phyloP scores from a whole-genome alignment of 2,329 filamentous ascomycete genomes.

The Colletotrichum gigasporum region DNA sequence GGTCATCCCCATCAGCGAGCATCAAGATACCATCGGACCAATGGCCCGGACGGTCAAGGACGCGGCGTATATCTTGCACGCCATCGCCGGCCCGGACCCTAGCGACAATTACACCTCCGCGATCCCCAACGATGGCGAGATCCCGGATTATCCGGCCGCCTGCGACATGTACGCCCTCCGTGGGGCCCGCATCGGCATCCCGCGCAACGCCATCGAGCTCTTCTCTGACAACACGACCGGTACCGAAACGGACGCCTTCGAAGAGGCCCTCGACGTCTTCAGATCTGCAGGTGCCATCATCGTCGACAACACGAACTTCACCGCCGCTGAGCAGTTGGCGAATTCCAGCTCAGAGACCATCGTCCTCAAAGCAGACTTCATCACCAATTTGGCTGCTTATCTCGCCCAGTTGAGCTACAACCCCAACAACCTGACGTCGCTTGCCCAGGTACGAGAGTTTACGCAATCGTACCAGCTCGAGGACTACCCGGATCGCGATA shows the following conservation, averaged over 20 bases:
- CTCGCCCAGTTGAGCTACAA: constrained; percentile 65
- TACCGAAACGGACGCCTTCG: constrained; percentile 57
- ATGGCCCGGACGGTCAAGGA: constrained; percentile 72
- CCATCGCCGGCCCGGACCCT: constrained; percentile 68
- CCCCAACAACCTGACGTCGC: constrained; percentile 59
- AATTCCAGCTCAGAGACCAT: constrained; percentile 35
- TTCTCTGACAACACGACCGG: constrained; percentile 28
- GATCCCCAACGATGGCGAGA: constrained; percentile 64
- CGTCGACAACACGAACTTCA: constrained; percentile 63
- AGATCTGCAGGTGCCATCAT: constrained; percentile 65
- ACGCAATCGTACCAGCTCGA: constrained; percentile 64
- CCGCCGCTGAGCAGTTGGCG: constrained; percentile 35
- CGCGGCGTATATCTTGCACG: constrained; percentile 67
- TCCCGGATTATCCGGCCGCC: constrained; percentile 68
- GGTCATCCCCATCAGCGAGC: constrained; percentile 71
- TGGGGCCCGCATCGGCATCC: constrained; percentile 70
- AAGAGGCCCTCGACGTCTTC: constrained; percentile 59
- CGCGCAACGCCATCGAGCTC: constrained; percentile 64
- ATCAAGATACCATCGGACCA: constrained; percentile 71
- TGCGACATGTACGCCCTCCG: constrained; percentile 62
- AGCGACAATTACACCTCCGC: constrained; percentile 70
- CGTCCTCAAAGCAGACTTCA: constrained; percentile 69
- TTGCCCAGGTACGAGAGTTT: constrained; percentile 63
- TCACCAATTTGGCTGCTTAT: constrained; percentile 64
- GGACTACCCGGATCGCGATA: constrained; percentile 70